phyloP scores from a whole-genome alignment of 78 protist species.

The Pelomyxa schiedti region DNA sequence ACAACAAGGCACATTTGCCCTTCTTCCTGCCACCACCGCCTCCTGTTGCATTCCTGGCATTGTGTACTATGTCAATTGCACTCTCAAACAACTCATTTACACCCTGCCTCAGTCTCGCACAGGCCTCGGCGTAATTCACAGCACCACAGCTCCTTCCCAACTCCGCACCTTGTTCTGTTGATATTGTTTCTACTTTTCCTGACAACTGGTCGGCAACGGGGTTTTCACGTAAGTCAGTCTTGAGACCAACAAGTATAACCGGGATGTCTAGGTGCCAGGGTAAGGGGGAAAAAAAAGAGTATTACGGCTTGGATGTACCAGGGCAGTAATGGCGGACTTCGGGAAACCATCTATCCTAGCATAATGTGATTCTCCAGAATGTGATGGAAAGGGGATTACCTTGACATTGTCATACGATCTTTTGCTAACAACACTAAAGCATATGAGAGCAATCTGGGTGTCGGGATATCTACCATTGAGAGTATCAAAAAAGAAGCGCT shows the following conservation, averaged over 20 bases:
- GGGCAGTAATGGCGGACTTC: slow-evolving; percentile 2
- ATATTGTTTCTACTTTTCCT: background rate
- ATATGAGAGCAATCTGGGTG: slow-evolving; percentile 4
- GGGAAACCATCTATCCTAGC: slow-evolving; percentile 10
- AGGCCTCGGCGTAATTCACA: background rate
- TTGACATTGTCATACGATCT: slow-evolving; percentile 51
- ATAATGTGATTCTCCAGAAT: too few relatives aligned
- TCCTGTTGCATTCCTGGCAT: background rate
- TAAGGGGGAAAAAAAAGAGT: too few relatives aligned
- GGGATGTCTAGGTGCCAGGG: too few relatives aligned
- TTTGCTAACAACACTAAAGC: slow-evolving; percentile 14
- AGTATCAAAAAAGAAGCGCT: too few relatives aligned
- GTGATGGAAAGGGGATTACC: too few relatives aligned
- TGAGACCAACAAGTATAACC: background rate
- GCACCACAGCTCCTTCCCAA: background rate
- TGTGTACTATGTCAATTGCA: background rate
- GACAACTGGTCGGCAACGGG: background rate
- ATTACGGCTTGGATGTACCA: too few relatives aligned
- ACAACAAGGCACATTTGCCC: too few relatives aligned
- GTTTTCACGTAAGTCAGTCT: background rate
- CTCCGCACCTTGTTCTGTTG: background rate
- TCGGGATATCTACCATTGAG: background rate
- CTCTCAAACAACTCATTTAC: background rate
- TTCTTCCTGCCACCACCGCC: too few relatives aligned
- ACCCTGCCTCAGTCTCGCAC: background rate